Evolutionary conservation across 306 rosid species (phyloP).

Genomic region (Elaeagnus macrophylla): DNA sequence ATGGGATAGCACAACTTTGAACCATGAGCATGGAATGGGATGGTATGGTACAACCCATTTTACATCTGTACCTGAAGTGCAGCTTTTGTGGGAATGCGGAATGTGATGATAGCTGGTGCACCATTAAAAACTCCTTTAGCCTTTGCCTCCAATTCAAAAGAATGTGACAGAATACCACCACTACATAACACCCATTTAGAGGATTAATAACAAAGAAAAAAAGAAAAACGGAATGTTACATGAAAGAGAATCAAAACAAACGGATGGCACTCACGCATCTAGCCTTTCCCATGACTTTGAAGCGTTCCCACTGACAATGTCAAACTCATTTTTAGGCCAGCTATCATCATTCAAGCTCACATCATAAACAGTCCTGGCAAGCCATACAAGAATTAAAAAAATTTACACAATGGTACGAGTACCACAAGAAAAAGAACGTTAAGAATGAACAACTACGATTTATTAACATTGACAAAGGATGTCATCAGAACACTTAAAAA

Average conservation of each 20-base stretch:
- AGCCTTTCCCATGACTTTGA: conserved; percentile 92
- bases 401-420: too few relatives aligned
- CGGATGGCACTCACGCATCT: conserved; percentile 63
- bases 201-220: conserved; percentile 6
- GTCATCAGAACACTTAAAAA: too few relatives aligned
- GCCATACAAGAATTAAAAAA: neutral
- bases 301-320: conserved; percentile 53
- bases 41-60: neutral
- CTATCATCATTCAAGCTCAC: conserved; percentile 68
- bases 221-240: neutral
- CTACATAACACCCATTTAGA: conserved; percentile 31
- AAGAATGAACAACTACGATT: too few relatives aligned
- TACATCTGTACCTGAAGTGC: conserved; percentile 66
- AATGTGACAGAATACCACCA: conserved; percentile 63
- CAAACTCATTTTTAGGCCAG: conserved; percentile 67
- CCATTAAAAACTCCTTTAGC: conserved; percentile 54
- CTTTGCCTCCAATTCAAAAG: conserved; percentile 85
- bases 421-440: too few relatives aligned
- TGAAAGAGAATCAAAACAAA: conserved; percentile 9
- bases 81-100: conserved; percentile 82
- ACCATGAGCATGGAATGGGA: too few relatives aligned
- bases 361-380: conserved; percentile 79
- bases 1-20: too few relatives aligned
- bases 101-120: conserved; percentile 74
- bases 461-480: too few relatives aligned